These are phyloP conservation scores for Populus pruinosa DNA, from an alignment of 345 rosid genomes.

Conservation along the genomic window DNA sequence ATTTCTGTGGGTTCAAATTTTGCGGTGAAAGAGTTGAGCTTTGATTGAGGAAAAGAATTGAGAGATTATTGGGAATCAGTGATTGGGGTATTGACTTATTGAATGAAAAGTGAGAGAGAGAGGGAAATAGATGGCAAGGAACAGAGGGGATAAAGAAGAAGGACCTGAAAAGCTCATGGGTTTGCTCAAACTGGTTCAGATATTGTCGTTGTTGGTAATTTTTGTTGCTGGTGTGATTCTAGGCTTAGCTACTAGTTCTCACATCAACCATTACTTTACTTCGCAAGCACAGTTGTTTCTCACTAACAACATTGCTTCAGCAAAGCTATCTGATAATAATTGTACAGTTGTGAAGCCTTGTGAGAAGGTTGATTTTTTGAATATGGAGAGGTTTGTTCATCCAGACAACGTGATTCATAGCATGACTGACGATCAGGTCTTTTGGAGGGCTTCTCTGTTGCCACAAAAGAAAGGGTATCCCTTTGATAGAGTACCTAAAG, in stretches of 20 bases:
- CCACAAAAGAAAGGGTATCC: slow-evolving; percentile 67
- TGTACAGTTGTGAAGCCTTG: slow-evolving; percentile 37
- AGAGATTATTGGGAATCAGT: background rate
- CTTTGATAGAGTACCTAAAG: slow-evolving; percentile 57
- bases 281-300: slow-evolving; percentile 45
- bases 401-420: slow-evolving; percentile 53
- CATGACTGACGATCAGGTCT: slow-evolving; percentile 60
- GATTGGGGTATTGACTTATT: background rate
- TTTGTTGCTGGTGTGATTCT: slow-evolving; percentile 78
- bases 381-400: slow-evolving; percentile 43
- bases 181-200: slow-evolving; percentile 62
- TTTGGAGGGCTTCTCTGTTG: slow-evolving; percentile 85
- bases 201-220: slow-evolving; percentile 65
- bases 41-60: background rate
- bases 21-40: background rate
- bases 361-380: slow-evolving; percentile 41
- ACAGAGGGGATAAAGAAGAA: slow-evolving; percentile 49
- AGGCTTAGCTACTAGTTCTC: slow-evolving; percentile 69
- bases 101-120: background rate
- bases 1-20: too few species aligned
- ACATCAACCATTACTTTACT: slow-evolving; percentile 55
- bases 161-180: slow-evolving; percentile 34
- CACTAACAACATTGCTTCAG: slow-evolving; percentile 30
- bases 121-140: slow-evolving; percentile 32
- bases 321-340: slow-evolving; percentile 17